phyloP scores from a whole-genome alignment of 2,329 filamentous ascomycete genomes.

The Daldinia sp. region DNA sequence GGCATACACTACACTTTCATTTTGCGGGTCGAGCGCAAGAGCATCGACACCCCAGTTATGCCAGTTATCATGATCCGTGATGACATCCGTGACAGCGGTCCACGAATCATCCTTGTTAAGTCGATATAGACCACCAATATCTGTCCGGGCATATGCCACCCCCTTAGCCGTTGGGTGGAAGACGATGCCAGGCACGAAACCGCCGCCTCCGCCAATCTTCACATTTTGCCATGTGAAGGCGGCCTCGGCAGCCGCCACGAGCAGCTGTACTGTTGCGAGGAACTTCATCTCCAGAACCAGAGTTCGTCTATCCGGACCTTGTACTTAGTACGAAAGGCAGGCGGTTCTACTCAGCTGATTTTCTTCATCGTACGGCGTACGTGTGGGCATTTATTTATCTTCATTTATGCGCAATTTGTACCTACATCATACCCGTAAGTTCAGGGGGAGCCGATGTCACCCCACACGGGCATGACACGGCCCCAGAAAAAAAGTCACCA shows the following conservation, averaged over 20 bases:
- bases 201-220: slow-evolving; percentile 67
- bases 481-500: slow-evolving; percentile 1
- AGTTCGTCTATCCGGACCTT: slow-evolving; percentile 2
- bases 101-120: slow-evolving; percentile 66
- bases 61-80: slow-evolving; percentile 60
- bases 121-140: slow-evolving; percentile 69
- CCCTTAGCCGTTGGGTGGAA: slow-evolving; percentile 66
- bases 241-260: slow-evolving; percentile 45
- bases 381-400: slow-evolving; percentile 31
- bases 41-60: slow-evolving; percentile 69
- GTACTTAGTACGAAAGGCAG: neutral
- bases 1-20: slow-evolving; percentile 64
- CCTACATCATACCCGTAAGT: slow-evolving; percentile 17
- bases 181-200: slow-evolving; percentile 68
- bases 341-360: neutral
- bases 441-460: slow-evolving; percentile 22
- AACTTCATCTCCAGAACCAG: slow-evolving; percentile 44
- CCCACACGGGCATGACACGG: neutral
- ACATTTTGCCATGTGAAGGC: slow-evolving; percentile 63
- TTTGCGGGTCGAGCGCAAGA: slow-evolving; percentile 66
- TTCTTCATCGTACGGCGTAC: slow-evolving; percentile 20
- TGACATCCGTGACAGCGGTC: slow-evolving; percentile 64
- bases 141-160: slow-evolving; percentile 67
- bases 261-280: slow-evolving; percentile 36
- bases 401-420: slow-evolving; percentile 31